These are phyloP conservation scores for Russula dissimulans DNA, from an alignment of 768 basidiomycete genomes.

Conservation along the genomic window DNA sequence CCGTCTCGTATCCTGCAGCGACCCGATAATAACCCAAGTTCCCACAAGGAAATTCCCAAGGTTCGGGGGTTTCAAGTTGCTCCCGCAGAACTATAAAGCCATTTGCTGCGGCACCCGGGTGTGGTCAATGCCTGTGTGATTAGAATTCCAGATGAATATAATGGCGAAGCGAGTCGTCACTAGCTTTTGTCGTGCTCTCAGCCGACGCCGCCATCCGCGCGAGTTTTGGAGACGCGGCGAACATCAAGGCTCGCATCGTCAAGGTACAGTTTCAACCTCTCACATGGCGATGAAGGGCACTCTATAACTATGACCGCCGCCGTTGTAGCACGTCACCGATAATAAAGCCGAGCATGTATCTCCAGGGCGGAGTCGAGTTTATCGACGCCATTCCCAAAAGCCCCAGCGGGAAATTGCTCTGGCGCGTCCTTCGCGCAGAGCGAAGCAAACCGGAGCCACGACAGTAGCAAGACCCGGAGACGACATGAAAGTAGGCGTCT, in stretches of 20 bases:
- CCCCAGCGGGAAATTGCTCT: constrained; percentile 27
- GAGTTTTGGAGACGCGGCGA: constrained; percentile 28
- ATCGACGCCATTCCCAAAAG: constrained; percentile 30
- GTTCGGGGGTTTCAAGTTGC: constrained; percentile 22
- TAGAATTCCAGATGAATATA: constrained; percentile 58
- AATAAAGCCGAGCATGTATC: constrained; percentile 28
- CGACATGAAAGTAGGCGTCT: neutral
- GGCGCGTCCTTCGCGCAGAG: constrained; percentile 24
- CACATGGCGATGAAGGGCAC: neutral
- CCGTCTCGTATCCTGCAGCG: neutral
- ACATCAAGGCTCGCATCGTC: constrained; percentile 36
- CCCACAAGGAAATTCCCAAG: neutral
- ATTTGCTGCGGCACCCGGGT: constrained; percentile 33
- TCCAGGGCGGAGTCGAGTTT: constrained; percentile 31
- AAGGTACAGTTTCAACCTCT: constrained; percentile 26
- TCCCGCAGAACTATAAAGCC: constrained; percentile 31
- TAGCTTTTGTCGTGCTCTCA: constrained; percentile 51
- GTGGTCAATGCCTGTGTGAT: constrained; percentile 38
- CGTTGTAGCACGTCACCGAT: constrained; percentile 25
- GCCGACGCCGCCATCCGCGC: constrained; percentile 29
- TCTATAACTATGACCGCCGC: neutral
- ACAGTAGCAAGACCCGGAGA: neutral
- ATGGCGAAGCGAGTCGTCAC: constrained; percentile 55
- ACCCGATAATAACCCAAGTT: neutral
- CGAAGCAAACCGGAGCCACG: constrained; percentile 20